Evolutionary conservation across 2,329 filamentous ascomycete species (phyloP).

Genomic region (Westerdykella ornata): DNA sequence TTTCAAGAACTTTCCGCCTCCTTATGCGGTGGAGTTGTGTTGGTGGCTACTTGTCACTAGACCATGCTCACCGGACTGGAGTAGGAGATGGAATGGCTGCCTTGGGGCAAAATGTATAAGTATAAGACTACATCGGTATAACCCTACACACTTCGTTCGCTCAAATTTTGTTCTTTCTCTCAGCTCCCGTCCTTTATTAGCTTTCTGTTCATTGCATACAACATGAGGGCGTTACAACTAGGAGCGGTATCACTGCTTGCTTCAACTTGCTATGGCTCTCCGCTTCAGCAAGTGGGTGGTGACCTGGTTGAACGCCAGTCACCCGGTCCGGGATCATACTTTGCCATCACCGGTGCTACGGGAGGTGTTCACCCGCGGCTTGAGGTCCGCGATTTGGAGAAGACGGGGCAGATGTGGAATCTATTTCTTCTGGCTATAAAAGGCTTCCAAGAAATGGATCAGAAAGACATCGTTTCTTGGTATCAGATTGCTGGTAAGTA

Average conservation of each 20-base stretch:
- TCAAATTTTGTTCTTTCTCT: neutral
- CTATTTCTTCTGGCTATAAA: conserved; percentile 66
- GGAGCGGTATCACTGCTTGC: conserved; percentile 7
- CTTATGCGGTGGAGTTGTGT: neutral
- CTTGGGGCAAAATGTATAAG: too few species aligned
- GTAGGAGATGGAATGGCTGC: too few species aligned
- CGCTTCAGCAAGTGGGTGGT: conserved; percentile 1
- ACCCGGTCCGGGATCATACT: conserved; percentile 9
- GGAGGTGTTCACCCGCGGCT: conserved; percentile 42
- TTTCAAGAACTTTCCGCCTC: neutral
- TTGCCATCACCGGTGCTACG: conserved; percentile 17
- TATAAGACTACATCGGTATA: neutral
- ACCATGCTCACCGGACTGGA: too few species aligned
- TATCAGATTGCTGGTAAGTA: conserved; percentile 64
- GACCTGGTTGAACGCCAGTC: conserved; percentile 6
- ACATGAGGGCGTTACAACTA: conserved; percentile 6
- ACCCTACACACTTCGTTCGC: neutral
- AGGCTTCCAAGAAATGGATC: conserved; percentile 60
- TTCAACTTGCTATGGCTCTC: conserved; percentile 5
- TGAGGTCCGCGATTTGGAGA: conserved; percentile 57
- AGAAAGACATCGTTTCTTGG: conserved; percentile 59
- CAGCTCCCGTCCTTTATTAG: neutral
- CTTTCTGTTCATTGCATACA: neutral
- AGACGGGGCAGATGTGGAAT: conserved; percentile 60
- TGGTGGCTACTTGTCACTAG: too few species aligned